Evolutionary conservation across 371 early-diverging fungal species (phyloP), one percentile per base, ranked within the genome.

Genomic region (Dipsacomyces acuminosporus): DNA sequence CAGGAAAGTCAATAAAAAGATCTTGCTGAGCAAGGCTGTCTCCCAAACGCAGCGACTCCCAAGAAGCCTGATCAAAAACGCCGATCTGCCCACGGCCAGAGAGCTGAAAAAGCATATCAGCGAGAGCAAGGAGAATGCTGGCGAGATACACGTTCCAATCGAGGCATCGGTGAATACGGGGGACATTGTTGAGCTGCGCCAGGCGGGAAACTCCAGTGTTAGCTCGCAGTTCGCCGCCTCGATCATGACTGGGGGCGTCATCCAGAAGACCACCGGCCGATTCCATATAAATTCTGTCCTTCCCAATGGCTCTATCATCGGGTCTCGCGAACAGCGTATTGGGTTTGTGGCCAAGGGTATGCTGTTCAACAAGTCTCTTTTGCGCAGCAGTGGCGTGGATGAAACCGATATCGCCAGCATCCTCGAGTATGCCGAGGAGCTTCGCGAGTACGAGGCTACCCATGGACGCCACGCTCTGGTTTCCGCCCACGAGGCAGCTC

Each of bases 271-370:
- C 17, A 51, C 59, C 0, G 69, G 69, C 17, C 58, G 69, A 14
- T 67, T 67, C 45, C 69, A 63, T 24, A 58, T 62, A 23, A 58
- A 50, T 25, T 17, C 44, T 3, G 22, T 67, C 3, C 11, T 4
- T 5, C 4, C n/a, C 1, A 6, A 8, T 19, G 26, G 23, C 9
- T 18, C 23, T 2, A 26, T 67, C 13, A 13, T 44, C 5, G 59
- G 64, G 17, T 45, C 45, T 14, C 69, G 69, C 15, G 59, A 54
- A 41, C 45, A 36, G 14, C 40, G 52, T 1, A 13, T 67, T 3
- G 69, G 69, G 21, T 67, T 67, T 63, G 59, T 63, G 1, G 54
- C 69, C 21, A 41, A 26, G 6, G 69, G 69, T 6, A 13, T 51
- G 17, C 47, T 67, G 33, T 67, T 67, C 23, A 49, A 67, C 41